These are phyloP conservation scores for Gymnopilus dilepis DNA, from an alignment of 768 basidiomycete genomes.

Conservation along the genomic window DNA sequence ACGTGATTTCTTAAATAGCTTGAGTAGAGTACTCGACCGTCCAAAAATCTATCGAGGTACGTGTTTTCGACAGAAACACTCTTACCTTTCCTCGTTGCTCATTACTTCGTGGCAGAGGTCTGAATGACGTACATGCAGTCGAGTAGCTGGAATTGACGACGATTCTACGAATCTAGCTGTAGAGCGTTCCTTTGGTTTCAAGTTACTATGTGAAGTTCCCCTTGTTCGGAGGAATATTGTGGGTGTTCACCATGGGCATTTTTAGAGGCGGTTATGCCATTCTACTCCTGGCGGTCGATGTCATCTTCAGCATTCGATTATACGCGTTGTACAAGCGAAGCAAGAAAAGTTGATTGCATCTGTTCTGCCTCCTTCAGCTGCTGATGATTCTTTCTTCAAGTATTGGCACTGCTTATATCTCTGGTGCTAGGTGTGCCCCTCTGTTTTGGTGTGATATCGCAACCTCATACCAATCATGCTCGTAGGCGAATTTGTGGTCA, in stretches of 20 bases:
- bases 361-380: no score
- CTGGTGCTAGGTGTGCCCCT: neutral
- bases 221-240: neutral
- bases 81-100: no score
- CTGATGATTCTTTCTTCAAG: neutral
- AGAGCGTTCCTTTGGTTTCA: neutral
- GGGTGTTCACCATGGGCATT: neutral
- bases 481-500: neutral
- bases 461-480: neutral
- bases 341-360: neutral
- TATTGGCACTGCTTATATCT: neutral
- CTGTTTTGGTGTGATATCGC: no score
- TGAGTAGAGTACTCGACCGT: neutral
- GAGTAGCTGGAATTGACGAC: no score
- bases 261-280: neutral
- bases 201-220: neutral
- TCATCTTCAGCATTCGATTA: neutral
- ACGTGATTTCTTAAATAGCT: neutral
- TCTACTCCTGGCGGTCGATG: neutral
- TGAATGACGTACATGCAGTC: no score
- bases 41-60: neutral
- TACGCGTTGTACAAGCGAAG: neutral
- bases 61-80: no score
- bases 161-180: no score
- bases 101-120: no score